A percentile compares a stretch with the other conserved stretches of the same genome.
Conservation (phyloP, 2,329 filamentous ascomycete genomes). For the Orbilia javanica region DNA sequence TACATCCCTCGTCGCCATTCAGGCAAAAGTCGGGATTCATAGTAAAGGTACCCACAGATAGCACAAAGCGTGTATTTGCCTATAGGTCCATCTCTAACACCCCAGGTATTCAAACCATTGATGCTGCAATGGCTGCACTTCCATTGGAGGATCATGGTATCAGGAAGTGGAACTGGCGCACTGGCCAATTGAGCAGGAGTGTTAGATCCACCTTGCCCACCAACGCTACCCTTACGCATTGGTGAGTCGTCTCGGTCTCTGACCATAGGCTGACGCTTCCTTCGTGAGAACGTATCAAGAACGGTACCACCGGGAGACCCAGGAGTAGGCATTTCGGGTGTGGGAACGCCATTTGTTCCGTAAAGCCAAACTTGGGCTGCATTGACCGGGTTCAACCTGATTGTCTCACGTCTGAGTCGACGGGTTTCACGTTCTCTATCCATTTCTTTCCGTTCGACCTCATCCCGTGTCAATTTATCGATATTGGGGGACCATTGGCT, state of each 20-base stretch:
- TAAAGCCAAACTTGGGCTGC: conserved; percentile 83
- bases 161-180: conserved; percentile 73
- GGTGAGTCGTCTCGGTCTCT: conserved; percentile 76
- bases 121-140: conserved; percentile 88
- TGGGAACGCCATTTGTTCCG: conserved; percentile 67
- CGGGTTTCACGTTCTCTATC: conserved; percentile 92
- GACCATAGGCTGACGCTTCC: conserved; percentile 95
- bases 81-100: conserved; percentile 87
- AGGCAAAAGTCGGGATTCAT: conserved; percentile 35
- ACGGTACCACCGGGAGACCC: conserved; percentile 66
- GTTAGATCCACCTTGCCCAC: conserved; percentile 79
- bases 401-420: conserved; percentile 87
- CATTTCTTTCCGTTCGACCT: conserved; percentile 96
- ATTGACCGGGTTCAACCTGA: conserved; percentile 86
- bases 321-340: conserved; percentile 67
- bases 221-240: conserved; percentile 75
- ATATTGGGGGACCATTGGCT: conserved; percentile 87
- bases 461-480: conserved; percentile 87
- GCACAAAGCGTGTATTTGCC: conserved; percentile 67
- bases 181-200: conserved; percentile 70
- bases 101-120: conserved; percentile 93
- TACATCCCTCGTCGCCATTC: conserved; percentile 32
- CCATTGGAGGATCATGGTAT: conserved; percentile 85
- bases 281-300: conserved; percentile 64
- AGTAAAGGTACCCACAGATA: conserved; percentile 39